These are phyloP conservation scores for Fusarium ramigenum DNA, from an alignment of 2,329 filamentous ascomycete genomes.

Conservation along the genomic window DNA sequence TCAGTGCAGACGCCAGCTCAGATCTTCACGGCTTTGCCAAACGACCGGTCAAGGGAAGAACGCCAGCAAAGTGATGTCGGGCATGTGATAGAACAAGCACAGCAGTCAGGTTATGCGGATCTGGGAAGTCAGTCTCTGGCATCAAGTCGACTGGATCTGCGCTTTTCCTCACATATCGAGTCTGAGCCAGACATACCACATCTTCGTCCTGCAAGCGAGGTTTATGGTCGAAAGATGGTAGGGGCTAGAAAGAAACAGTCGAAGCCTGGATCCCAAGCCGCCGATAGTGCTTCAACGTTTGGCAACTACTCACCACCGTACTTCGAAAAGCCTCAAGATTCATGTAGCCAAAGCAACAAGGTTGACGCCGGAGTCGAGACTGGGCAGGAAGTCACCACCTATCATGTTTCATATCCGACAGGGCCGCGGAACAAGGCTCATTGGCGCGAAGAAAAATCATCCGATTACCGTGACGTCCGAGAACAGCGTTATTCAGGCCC, in stretches of 20 bases:
- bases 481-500: slow-evolving; percentile 19
- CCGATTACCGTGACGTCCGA: slow-evolving; percentile 31
- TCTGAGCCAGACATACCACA: slow-evolving; percentile 25
- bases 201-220: slow-evolving; percentile 42
- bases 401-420: neutral
- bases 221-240: slow-evolving; percentile 43
- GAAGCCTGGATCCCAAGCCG: neutral
- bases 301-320: neutral
- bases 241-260: neutral
- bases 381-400: neutral
- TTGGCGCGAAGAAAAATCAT: slow-evolving; percentile 4
- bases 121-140: neutral
- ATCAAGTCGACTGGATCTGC: neutral
- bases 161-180: neutral
- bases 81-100: neutral
- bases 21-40: neutral
- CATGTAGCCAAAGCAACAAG: neutral
- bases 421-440: neutral
- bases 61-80: neutral
- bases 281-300: neutral
- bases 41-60: neutral
- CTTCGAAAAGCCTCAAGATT: neutral
- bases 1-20: neutral
- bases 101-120: neutral
- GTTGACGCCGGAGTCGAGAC: neutral